A percentile compares a stretch with the other conserved stretches of the same genome.
Conservation (phyloP, 495 filamentous ascomycete genomes). For the Lasiosphaeriaceae sp. region DNA sequence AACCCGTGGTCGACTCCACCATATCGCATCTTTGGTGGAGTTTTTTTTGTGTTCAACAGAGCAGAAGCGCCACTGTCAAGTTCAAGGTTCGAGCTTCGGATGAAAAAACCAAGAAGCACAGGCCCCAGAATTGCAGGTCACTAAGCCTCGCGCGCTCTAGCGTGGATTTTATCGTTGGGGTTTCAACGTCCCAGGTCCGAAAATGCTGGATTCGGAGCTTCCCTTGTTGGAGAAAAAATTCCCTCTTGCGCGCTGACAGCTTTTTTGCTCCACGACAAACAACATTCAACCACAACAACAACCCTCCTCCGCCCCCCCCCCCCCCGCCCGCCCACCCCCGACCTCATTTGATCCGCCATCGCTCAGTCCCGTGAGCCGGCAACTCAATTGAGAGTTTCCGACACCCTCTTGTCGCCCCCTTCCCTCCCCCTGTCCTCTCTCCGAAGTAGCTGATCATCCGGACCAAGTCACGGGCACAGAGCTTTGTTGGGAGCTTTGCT, state of each 20-base stretch:
- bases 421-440: constrained; percentile 1
- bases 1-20: background rate
- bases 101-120: background rate
- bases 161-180: constrained; percentile 27
- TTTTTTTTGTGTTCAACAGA: too few relatives aligned
- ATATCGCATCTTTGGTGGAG: background rate
- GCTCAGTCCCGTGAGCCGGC: constrained; percentile 9
- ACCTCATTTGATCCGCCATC: constrained; percentile 13
- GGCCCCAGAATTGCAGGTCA: background rate
- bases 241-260: constrained; percentile 22
- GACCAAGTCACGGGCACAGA: constrained; percentile 3
- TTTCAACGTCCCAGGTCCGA: constrained; percentile 28
- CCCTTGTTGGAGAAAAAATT: constrained; percentile 28
- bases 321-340: too few relatives aligned
- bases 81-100: background rate
- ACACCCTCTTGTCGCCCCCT: background rate
- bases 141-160: constrained; percentile 24
- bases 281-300: background rate
- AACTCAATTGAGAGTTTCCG: constrained; percentile 13
- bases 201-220: constrained; percentile 27
- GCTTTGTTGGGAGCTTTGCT: too few relatives aligned
- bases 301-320: constrained; percentile 2
- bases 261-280: constrained; percentile 4
- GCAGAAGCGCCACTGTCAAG: background rate
- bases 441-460: background rate